Percentiles rank a stretch among this genome's conserved stretches.
phyloP scores from a whole-genome alignment of 208 protist species.

The Leishmania tropica region DNA sequence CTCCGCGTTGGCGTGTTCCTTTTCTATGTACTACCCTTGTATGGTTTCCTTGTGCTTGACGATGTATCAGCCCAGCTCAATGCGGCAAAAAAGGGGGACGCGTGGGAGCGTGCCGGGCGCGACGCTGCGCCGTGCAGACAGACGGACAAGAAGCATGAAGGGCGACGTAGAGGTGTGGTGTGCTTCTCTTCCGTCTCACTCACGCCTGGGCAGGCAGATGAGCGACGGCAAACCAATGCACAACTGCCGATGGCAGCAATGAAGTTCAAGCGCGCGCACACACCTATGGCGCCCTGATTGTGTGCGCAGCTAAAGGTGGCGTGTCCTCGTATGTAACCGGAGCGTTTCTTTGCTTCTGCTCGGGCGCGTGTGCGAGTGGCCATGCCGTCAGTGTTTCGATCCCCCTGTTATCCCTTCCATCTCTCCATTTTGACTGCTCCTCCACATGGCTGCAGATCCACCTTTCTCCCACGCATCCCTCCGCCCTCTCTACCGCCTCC shows the following conservation, averaged over 20 bases:
- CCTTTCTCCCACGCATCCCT: background rate
- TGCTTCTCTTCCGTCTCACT: background rate
- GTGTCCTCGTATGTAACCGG: background rate
- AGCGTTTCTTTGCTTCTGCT: background rate
- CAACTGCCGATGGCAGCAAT: too few species aligned
- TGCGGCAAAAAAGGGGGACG: background rate
- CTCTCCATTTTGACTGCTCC: background rate
- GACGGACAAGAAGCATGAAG: background rate
- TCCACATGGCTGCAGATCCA: background rate
- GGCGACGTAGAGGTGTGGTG: background rate
- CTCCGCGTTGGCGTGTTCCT: background rate
- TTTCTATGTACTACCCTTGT: background rate
- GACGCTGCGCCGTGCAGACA: too few species aligned
- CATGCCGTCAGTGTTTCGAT: background rate
- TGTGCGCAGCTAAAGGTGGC: background rate
- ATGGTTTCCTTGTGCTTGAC: background rate
- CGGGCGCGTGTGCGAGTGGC: background rate
- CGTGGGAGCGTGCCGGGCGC: background rate
- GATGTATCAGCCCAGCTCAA: background rate
- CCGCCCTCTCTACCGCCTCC: background rate
- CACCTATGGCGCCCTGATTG: background rate
- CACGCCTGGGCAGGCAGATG: slow-evolving; percentile 3
- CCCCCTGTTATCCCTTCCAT: background rate
- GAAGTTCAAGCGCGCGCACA: background rate
- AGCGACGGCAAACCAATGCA: background rate